These are phyloP conservation scores for Ganoderma leucocontextum DNA, from an alignment of 1,284 basidiomycete species.

Conservation along the genomic window DNA sequence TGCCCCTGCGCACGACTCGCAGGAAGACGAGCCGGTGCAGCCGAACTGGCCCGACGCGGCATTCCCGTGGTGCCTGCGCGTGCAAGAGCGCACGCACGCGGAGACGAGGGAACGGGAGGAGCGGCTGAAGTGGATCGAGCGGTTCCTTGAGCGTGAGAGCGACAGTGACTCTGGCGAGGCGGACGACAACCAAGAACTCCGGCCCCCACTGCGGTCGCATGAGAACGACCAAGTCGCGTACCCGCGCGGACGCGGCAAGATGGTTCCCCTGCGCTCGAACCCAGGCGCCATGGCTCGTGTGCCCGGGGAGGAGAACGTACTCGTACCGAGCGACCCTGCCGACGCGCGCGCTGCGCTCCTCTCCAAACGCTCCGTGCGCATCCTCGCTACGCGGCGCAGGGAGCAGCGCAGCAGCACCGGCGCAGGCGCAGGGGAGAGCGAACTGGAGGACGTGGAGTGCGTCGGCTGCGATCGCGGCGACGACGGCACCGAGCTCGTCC, in stretches of 20 bases:
- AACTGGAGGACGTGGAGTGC: slow-evolving; percentile 61
- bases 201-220: slow-evolving; percentile 40
- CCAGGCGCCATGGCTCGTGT: slow-evolving; percentile 41
- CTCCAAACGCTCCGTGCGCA: slow-evolving; percentile 71
- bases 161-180: slow-evolving; percentile 58
- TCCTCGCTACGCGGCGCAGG: slow-evolving; percentile 56
- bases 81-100: slow-evolving; percentile 58
- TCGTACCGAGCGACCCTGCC: slow-evolving; percentile 70
- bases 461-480: slow-evolving; percentile 66
- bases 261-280: slow-evolving; percentile 59
- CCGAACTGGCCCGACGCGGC: slow-evolving; percentile 81
- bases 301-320: slow-evolving; percentile 35
- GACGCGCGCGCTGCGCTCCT: slow-evolving; percentile 76
- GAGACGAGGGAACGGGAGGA: slow-evolving; percentile 64
- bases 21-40: slow-evolving; percentile 40
- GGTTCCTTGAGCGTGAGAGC: slow-evolving; percentile 66
- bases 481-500: slow-evolving; percentile 75
- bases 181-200: slow-evolving; percentile 47
- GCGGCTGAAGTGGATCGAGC: slow-evolving; percentile 63
- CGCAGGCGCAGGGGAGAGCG: slow-evolving; percentile 23
- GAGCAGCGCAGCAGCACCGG: slow-evolving; percentile 36
- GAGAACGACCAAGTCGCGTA: slow-evolving; percentile 44
- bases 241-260: slow-evolving; percentile 63
- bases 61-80: slow-evolving; percentile 77
- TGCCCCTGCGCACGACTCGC: slow-evolving; percentile 14